phyloP scores from a whole-genome alignment of 352 stramenopile species.

The Phytophthora rubi region DNA sequence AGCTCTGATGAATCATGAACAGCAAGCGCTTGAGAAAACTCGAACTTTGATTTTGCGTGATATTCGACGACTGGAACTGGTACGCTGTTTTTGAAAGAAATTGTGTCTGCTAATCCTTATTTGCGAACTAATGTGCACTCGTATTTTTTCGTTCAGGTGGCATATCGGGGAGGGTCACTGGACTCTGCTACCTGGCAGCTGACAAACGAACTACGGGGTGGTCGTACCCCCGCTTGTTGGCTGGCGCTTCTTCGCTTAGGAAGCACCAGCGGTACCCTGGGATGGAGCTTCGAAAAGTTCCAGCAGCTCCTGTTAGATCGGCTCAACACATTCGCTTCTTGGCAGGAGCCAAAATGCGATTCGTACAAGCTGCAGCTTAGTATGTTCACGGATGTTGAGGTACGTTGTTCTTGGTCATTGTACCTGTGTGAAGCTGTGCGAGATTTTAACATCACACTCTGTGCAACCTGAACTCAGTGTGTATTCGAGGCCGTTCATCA shows the following conservation, averaged over 20 bases:
- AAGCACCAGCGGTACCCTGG: not conserved
- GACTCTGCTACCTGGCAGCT: constrained; percentile 12
- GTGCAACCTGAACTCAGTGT: constrained; percentile 11
- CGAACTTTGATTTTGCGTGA: constrained; percentile 24
- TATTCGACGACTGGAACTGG: constrained; percentile 34
- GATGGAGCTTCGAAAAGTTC: constrained; percentile 42
- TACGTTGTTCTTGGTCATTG: constrained; percentile 12
- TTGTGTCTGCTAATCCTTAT: not conserved
- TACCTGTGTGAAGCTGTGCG: not conserved
- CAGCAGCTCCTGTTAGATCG: constrained; percentile 40
- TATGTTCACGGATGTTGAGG: constrained; percentile 49
- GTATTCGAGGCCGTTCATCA: constrained; percentile 62
- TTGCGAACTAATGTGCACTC: not conserved
- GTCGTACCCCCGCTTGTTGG: constrained; percentile 12
- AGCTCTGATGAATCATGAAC: constrained; percentile 36
- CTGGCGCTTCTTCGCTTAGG: constrained; percentile 13
- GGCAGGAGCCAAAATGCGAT: constrained; percentile 31
- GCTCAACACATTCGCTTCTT: constrained; percentile 48
- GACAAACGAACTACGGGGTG: constrained; percentile 9
- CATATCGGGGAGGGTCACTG: constrained; percentile 1
- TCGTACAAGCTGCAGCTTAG: constrained; percentile 41
- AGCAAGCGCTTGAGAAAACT: constrained; percentile 21
- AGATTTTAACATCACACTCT: not conserved
- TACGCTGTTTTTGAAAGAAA: constrained; percentile 15
- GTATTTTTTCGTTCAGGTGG: constrained; percentile 13